Base-by-base conservation (phyloP, 1,284 basidiomycete species). In the Mycena sp. region DNA sequence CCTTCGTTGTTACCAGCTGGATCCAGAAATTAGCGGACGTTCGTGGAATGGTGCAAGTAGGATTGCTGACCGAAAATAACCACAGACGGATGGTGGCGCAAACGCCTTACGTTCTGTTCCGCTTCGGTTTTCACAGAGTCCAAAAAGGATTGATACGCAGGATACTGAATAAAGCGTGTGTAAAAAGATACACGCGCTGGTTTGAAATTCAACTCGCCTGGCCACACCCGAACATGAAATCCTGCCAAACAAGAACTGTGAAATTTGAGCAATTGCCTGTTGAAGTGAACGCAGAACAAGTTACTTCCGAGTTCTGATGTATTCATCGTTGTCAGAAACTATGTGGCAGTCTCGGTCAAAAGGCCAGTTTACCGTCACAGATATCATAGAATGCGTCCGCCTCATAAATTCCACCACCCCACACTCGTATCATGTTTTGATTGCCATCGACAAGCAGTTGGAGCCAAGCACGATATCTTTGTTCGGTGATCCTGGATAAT, bases 1-100 rank as follows among this genome's bases (percentile, higher is more conserved):
- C 87, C 86, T 81, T 96, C 95, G 73, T 96, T 96, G 76, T 96
- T 96, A 45, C 95, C 94, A 35, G 94, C 93, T 89, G 69, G 14
- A 29, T 25, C 30, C 37, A 37, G 23, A 41, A 23, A 40, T 55
- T 12, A 61, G 30, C 51, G 40, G 32, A 41, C 35, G 29, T 55
- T 40, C 30, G 25, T 26, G 11, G 60, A 30, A 35, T 14, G 9
- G 32, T 25, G 48, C 16, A 19, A 28, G 19, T 41, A 29, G 41
- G 37, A 44, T 25, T 11, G 75, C 87, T 61, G 57, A 90, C 91
- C 87, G 71, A 94, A 92, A 66, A 97, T 92, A 46, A 95, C 93
- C 28, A 97, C 61, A 3, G 87, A 93, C 2, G 93, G 90, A 72
- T 95, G 93, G 73, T 88, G 84, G 35, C 92, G 82, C 45, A 95